Evolutionary conservation across 345 rosid species (phyloP).

Genomic region (Syzygium oleosum): DNA sequence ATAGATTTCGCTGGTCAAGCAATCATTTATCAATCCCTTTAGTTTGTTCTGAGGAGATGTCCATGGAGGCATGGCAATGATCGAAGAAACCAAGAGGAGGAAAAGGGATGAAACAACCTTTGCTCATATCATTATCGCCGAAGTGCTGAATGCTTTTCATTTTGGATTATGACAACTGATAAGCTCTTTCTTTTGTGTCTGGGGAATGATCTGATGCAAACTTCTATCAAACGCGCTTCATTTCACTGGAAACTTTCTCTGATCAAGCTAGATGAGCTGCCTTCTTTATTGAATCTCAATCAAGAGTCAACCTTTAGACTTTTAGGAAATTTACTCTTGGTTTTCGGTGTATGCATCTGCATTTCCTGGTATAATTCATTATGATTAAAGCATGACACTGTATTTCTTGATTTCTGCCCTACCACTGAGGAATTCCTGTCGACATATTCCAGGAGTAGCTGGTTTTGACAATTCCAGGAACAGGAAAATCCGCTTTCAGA

Average conservation of each 20-base stretch:
- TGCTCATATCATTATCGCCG: not conserved
- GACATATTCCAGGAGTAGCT: slow-evolving; percentile 23
- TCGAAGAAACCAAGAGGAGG: not conserved
- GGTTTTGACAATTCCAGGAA: slow-evolving; percentile 26
- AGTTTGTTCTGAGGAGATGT: not conserved
- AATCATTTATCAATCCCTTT: not conserved
- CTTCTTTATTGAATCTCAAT: not conserved
- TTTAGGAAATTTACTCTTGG: not conserved
- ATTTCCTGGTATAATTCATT: not conserved
- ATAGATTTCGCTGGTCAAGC: not conserved
- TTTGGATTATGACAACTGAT: not conserved
- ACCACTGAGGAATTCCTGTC: not conserved
- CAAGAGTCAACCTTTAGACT: not conserved
- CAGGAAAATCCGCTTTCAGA: slow-evolving; percentile 44
- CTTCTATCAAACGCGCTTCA: not conserved
- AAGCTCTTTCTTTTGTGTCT: not conserved
- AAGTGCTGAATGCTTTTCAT: not conserved
- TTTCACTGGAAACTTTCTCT: not conserved
- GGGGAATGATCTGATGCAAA: not conserved
- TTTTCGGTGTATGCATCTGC: not conserved
- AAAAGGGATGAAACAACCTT: not conserved
- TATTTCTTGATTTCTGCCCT: not conserved
- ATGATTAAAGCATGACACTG: not conserved
- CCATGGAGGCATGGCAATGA: not conserved
- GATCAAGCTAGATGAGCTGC: not conserved